Evolutionary conservation across 2,329 filamentous ascomycete genomes (phyloP).

Genomic region (Emmonsia crescens): DNA sequence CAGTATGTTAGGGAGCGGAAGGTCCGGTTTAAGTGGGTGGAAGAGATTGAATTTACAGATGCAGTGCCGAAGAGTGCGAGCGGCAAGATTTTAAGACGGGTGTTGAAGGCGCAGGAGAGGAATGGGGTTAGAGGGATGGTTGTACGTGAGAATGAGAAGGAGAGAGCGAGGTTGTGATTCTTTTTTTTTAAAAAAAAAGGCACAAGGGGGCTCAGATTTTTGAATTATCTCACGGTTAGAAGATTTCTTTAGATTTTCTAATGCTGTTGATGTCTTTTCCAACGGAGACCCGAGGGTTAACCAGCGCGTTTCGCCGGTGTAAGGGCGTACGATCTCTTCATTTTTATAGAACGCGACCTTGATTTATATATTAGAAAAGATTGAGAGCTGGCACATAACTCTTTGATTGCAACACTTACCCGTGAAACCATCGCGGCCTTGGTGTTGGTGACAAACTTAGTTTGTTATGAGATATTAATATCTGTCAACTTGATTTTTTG

Average conservation of each 20-base stretch:
- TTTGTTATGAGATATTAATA: no score
- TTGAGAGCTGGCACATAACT: no score
- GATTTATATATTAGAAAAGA: background rate
- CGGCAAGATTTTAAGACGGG: conserved; percentile 56
- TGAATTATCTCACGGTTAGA: background rate
- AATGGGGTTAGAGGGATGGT: background rate
- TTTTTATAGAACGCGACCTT: background rate
- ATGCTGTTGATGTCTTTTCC: background rate
- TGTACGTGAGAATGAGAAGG: conserved; percentile 1
- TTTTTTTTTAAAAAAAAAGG: no score
- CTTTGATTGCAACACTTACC: no score
- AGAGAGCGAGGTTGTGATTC: conserved; percentile 1
- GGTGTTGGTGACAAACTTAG: no score
- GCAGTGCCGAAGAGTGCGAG: conserved; percentile 54
- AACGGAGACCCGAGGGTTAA: background rate
- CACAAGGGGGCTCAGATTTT: background rate
- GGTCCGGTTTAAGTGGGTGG: conserved; percentile 4
- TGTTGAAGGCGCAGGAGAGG: conserved; percentile 41
- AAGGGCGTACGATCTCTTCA: background rate
- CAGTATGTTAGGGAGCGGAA: conserved; percentile 3
- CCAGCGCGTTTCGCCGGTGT: background rate
- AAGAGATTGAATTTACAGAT: conserved; percentile 4
- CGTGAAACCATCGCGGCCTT: no score
- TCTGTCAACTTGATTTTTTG: no score
- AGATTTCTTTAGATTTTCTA: background rate